Evolutionary conservation across 768 basidiomycete species (phyloP), one percentile per base, ranked within the genome.

Genomic region (Boletus vinaceobasis): DNA sequence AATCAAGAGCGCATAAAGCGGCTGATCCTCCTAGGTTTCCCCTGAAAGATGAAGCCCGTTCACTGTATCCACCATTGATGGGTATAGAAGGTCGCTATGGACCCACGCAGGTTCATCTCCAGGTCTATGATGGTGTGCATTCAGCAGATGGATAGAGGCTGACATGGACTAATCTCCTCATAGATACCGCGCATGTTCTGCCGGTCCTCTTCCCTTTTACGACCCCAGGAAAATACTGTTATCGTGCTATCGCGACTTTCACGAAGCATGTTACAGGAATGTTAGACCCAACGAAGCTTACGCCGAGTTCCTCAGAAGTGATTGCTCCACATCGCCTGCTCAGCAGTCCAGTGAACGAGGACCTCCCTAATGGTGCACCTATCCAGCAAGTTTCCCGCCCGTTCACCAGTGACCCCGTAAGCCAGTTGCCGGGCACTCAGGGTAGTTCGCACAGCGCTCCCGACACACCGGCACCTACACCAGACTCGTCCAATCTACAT

Each of bases 31-130:
- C 82, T 4, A 77, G 74, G 57, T 96, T 82, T 67, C 76, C 81
- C 0, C 52, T 82, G 13, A 75, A 66, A 43, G 74, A 83, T 4
- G 71, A 74, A 6, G 70, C 72, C 1, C 76, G 76, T 36, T 66
- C 63, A 26, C 57, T 90, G 43, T 90, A 88, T 60, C 84, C 87
- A 19, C 60, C 74, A 7, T 66, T 88, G 23, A 64, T 74, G 8
- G 80, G 75, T 11, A 84, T 87, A 56, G 85, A 84, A 64, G 61
- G 70, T 15, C 75, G 76, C 11, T 71, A 73, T 59, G 66, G 70
- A n/a, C 76, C 88, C 2, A 93, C 94, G 1, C 78, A 86, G 52
- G 93, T 96, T 17, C 94, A 98, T 73, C 75, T 98, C 11, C 94
- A 98, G 69, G 84, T 97, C 1, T 97, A 93, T 65, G 94, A 98